Evolutionary conservation across 805 yeast genomes (phyloP), one percentile per base, ranked within the genome.

Genomic region (Starmerella floris): DNA sequence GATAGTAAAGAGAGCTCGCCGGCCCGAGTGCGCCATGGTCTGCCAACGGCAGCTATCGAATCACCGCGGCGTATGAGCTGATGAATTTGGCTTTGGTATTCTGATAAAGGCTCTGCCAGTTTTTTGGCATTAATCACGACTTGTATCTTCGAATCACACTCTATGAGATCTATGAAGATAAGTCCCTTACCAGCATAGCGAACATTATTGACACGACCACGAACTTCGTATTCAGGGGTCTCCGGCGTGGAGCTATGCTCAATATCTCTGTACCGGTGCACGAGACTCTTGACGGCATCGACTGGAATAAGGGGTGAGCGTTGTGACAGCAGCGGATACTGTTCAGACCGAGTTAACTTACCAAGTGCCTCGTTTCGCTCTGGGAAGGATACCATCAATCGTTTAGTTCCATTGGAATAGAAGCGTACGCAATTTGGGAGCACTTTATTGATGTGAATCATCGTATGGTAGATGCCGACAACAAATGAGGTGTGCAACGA

Each of bases 1-100:
- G 77, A 67, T 48, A 80, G 74, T 40, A 88, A 55, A 1, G 95
- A 79, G 6, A 85, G 62, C 50, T 87, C 94, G 0, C 88, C 91
- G 3, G 75, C 74, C 42, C 77, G 75, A 0, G 96, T 83, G 2
- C 71, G 58, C 22, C 88, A 83, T 0, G 95, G 85, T 21, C 52
- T 56, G 0, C 98, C 98, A 3, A 61, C 53, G 21, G 78, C 74
- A 6, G 73, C 62, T 3, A 88, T 62, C 35, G 69, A 71, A 55
- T 88, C 98, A 0, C 95, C 95, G 20, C 71, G 70, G 37, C 78
- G 67, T 31, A 84, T 61, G 3, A 58, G 56, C 35, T 56, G 56
- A n/a, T 49, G 48, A 23, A 49, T 45, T 3, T 56, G 54, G 48
- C 76, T 77, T 32, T 66, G 67, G 0, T 65, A 70, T 20, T 61